Conservation (phyloP, 164 flowering plant species). For the Stephania yunnanensis region DNA sequence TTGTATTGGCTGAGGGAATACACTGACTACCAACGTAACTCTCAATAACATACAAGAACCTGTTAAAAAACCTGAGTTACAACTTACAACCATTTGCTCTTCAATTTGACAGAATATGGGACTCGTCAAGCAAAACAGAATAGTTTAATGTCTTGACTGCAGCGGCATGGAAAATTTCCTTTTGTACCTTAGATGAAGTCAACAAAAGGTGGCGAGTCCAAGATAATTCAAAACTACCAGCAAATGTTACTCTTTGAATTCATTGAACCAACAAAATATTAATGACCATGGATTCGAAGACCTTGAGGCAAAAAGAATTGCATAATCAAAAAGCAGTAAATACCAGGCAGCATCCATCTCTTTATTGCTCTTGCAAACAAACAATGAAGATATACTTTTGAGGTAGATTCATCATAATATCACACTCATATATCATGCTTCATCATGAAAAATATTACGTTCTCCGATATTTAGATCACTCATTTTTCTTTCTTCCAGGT, state of each 20-base stretch:
- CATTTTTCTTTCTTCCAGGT: conserved; percentile 8
- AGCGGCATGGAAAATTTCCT: no score
- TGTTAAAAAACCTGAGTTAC: no score
- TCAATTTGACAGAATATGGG: no score
- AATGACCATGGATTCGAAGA: conserved; percentile 18
- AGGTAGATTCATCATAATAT: conserved; percentile 11
- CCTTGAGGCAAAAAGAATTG: conserved; percentile 16
- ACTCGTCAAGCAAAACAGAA: no score
- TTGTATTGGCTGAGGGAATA: no score
- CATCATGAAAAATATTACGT: conserved; percentile 8
- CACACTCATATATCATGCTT: conserved; percentile 4
- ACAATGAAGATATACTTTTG: conserved; percentile 4
- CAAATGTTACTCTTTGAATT: neutral
- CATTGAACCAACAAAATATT: conserved; percentile 12
- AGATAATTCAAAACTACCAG: neutral
- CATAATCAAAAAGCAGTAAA: conserved; percentile 13
- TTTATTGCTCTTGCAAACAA: neutral
- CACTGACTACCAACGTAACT: no score
- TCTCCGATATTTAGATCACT: conserved; percentile 8
- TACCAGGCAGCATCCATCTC: conserved; percentile 1
- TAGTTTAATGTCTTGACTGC: no score
- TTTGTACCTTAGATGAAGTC: neutral
- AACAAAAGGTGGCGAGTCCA: neutral
- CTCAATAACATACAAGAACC: no score
- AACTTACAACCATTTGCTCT: no score